Conservation (phyloP, 1,284 basidiomycete genomes). For the Austroboletus niveus region DNA sequence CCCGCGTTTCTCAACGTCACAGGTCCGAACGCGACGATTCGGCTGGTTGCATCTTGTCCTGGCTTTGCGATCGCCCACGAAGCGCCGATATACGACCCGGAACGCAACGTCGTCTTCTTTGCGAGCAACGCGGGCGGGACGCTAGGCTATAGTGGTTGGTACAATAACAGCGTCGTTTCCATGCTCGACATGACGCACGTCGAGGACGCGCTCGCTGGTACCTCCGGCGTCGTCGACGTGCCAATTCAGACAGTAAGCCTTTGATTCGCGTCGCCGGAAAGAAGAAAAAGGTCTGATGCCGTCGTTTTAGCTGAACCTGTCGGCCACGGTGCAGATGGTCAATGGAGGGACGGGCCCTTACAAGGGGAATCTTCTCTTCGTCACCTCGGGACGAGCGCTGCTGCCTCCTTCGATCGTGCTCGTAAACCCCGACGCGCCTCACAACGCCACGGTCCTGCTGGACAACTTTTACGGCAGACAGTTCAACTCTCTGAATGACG, state of each 20-base stretch:
- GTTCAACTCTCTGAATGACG: constrained; percentile 81
- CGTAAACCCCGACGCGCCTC: constrained; percentile 62
- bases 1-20: constrained; percentile 57
- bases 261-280: background rate
- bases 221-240: constrained; percentile 47
- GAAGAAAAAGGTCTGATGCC: background rate
- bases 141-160: constrained; percentile 39
- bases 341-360: constrained; percentile 76
- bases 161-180: constrained; percentile 46
- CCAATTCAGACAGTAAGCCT: constrained; percentile 49
- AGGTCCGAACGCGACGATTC: constrained; percentile 56
- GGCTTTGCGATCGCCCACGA: constrained; percentile 74
- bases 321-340: constrained; percentile 59
- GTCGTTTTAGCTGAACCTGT: constrained; percentile 42
- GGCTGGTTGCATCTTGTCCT: constrained; percentile 53
- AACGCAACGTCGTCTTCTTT: constrained; percentile 59
- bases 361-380: constrained; percentile 59
- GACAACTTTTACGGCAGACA: constrained; percentile 76
- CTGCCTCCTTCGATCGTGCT: constrained; percentile 62
- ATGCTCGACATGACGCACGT: constrained; percentile 48
- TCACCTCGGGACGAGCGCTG: constrained; percentile 65
- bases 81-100: constrained; percentile 62
- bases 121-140: constrained; percentile 45
- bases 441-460: constrained; percentile 60
- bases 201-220: constrained; percentile 37